Evolutionary conservation across 164 flowering plant species (phyloP).

Genomic region (Paratinospora sagittata): DNA sequence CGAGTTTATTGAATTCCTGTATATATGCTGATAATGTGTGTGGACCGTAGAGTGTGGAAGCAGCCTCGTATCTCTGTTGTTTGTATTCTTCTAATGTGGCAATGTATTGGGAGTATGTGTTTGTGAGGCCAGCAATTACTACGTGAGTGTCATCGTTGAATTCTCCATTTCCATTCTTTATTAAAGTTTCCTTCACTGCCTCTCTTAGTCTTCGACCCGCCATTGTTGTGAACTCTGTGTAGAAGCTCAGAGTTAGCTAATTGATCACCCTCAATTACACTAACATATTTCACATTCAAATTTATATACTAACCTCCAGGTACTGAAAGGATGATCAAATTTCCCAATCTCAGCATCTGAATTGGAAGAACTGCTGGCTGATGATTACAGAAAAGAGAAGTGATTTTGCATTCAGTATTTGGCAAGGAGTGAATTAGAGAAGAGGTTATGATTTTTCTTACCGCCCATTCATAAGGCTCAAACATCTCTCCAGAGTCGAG

Average conservation of each 20-base stretch:
- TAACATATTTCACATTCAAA: background rate
- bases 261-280: background rate
- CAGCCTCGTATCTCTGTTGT: slow-evolving; percentile 62
- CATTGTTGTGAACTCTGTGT: slow-evolving; percentile 64
- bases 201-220: slow-evolving; percentile 59
- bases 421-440: background rate
- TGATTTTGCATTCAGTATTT: background rate
- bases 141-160: slow-evolving; percentile 34
- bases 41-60: slow-evolving; percentile 63
- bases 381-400: background rate
- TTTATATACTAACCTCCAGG: slow-evolving; percentile 51
- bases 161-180: slow-evolving; percentile 34
- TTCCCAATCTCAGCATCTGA: slow-evolving; percentile 57
- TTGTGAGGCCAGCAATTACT: slow-evolving; percentile 65
- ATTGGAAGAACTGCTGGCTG: slow-evolving; percentile 70
- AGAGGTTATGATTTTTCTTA: slow-evolving; percentile 18
- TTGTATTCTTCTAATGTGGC: slow-evolving; percentile 55
- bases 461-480: slow-evolving; percentile 72
- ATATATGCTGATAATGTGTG: slow-evolving; percentile 54
- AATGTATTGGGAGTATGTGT: slow-evolving; percentile 55
- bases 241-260: background rate
- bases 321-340: slow-evolving; percentile 50
- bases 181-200: slow-evolving; percentile 49
- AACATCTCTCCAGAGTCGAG: slow-evolving; percentile 57
- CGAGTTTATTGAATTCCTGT: slow-evolving; percentile 51